A percentile compares a stretch with the other conserved stretches of the same genome.
Conservation (phyloP, 129 eudicot species). For the Logfia minima region DNA sequence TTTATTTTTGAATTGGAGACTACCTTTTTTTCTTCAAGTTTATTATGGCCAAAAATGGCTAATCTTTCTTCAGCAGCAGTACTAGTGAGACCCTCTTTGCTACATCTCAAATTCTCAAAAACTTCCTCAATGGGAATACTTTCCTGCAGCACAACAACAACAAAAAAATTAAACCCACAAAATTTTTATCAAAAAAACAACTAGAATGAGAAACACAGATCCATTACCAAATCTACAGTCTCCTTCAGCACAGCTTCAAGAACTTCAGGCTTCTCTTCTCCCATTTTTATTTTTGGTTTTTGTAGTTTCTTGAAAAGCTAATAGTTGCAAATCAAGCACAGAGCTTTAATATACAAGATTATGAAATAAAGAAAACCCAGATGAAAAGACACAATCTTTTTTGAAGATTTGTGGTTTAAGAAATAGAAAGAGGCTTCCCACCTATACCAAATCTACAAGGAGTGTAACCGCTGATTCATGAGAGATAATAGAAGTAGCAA, state of each 20-base stretch:
- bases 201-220: constrained; percentile 22
- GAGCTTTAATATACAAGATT: constrained; percentile 22
- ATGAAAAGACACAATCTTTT: constrained; percentile 23
- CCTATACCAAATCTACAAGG: constrained; percentile 74
- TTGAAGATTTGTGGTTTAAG: constrained; percentile 34
- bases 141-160: constrained; percentile 68
- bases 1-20: neutral
- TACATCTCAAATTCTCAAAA: constrained; percentile 97
- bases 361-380: constrained; percentile 26
- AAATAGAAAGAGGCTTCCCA: constrained; percentile 47
- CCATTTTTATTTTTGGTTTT: constrained; percentile 41
- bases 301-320: constrained; percentile 11
- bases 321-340: constrained; percentile 38
- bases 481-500: constrained; percentile 18
- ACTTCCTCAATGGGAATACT: constrained; percentile 96
- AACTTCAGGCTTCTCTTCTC: constrained; percentile 90
- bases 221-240: constrained; percentile 96
- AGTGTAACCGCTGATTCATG: constrained; percentile 52
- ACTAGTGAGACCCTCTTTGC: constrained; percentile 77
- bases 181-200: neutral
- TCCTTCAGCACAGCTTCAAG: constrained; percentile 95
- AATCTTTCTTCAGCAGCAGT: constrained; percentile 90
- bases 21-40: constrained; percentile 97
- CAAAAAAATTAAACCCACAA: constrained; percentile 21
- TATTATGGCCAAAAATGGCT: constrained; percentile 84